These are phyloP conservation scores for Sporisorium sorghi DNA, from an alignment of 1,284 basidiomycete genomes.

Conservation along the genomic window DNA sequence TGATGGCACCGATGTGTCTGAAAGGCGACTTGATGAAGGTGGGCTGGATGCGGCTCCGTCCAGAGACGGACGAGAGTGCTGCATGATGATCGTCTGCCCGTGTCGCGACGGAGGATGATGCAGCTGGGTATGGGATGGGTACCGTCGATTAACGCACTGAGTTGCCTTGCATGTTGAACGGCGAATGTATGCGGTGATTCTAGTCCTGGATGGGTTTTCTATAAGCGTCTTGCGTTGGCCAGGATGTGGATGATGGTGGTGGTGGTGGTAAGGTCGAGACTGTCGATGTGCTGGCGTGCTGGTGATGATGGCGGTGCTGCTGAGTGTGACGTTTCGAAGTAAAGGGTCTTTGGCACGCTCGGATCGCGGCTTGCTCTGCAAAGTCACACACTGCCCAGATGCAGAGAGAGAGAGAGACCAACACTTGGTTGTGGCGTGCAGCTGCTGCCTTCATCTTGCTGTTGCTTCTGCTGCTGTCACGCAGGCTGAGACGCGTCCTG, in stretches of 20 bases:
- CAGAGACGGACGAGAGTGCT: conserved; percentile 15
- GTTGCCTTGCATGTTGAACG: not conserved
- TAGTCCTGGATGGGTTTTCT: not conserved
- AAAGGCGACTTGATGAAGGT: conserved; percentile 12
- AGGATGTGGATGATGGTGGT: not conserved
- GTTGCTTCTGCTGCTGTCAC: not conserved
- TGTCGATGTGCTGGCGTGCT: not conserved
- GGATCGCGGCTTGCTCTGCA: conserved; percentile 5
- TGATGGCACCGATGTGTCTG: conserved; percentile 7
- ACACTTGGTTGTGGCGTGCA: conserved; percentile 10
- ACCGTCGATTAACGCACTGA: not conserved
- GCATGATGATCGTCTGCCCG: conserved; percentile 10
- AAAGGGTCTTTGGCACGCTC: conserved; percentile 4
- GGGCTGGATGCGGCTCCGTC: conserved; percentile 11
- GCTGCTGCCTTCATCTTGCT: not conserved
- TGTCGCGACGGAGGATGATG: not conserved
- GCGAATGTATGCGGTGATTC: not conserved
- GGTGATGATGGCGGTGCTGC: not conserved
- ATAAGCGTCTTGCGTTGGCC: not conserved
- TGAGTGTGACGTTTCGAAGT: conserved; percentile 2
- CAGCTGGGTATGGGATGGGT: too few relatives aligned
- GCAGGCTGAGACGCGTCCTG: not conserved
- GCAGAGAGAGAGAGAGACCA: too few relatives aligned
- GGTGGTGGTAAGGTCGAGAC: not conserved
- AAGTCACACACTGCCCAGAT: conserved; percentile 11